Evolutionary conservation across 1,284 basidiomycete species (phyloP).

Genomic region (Tilletia caries): DNA sequence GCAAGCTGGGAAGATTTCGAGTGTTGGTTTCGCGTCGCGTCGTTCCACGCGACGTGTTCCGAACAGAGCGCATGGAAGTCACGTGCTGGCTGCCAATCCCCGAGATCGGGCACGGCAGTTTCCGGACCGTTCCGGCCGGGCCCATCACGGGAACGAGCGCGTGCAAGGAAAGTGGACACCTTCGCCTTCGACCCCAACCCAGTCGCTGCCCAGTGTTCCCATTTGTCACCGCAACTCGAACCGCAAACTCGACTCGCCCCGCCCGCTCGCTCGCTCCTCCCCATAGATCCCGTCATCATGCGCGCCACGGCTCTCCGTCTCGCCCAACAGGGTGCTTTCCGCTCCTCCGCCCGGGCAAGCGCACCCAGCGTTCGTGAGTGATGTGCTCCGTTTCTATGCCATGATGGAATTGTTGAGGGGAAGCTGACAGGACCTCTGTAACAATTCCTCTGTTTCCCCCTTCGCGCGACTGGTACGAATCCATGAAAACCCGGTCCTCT

Average conservation of each 20-base stretch:
- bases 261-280: neutral
- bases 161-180: slow-evolving; percentile 2
- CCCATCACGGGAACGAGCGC: neutral
- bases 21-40: slow-evolving; percentile 5
- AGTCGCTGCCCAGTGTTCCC: neutral
- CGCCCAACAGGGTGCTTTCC: slow-evolving; percentile 13
- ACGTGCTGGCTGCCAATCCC: no score
- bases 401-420: neutral
- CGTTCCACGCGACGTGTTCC: neutral
- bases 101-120: no score
- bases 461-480: no score
- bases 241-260: neutral
- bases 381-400: no score
- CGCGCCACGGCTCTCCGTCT: slow-evolving; percentile 13
- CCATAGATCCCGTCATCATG: neutral
- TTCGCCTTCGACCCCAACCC: neutral
- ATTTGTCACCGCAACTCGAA: no score
- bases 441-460: neutral
- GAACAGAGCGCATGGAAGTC: no score
- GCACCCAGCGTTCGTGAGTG: slow-evolving; percentile 13
- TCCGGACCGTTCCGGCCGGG: no score
- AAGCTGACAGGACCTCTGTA: neutral
- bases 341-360: slow-evolving; percentile 12
- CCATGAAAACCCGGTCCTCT: neutral
- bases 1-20: neutral